These are phyloP conservation scores for Apiospora aurea DNA, from an alignment of 2,329 filamentous ascomycete genomes.

Conservation along the genomic window DNA sequence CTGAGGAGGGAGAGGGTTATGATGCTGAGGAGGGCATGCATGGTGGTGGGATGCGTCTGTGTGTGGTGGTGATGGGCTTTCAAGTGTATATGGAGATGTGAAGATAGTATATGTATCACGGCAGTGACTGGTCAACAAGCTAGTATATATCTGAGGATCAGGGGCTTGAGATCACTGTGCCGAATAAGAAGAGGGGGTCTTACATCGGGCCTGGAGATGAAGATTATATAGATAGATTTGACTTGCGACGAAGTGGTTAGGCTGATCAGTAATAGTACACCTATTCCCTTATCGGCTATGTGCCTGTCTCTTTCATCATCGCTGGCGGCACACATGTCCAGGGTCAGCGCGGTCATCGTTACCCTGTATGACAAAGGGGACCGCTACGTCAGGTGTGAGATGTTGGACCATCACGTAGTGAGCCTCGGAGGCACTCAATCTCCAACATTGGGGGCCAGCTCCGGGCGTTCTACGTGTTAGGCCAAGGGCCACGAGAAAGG, in stretches of 20 bases:
- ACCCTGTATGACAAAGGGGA: background rate
- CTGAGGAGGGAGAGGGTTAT: background rate
- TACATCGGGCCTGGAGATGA: background rate
- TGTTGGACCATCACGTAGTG: background rate
- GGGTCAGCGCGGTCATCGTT: background rate
- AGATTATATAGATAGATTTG: slow-evolving; percentile 6
- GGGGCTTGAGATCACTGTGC: background rate
- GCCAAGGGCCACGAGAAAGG: background rate
- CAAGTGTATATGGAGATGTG: background rate
- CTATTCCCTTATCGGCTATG: background rate
- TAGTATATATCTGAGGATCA: background rate
- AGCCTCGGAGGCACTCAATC: background rate
- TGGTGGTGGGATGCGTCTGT: background rate
- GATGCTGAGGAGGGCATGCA: slow-evolving; percentile 2
- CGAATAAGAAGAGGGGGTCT: background rate
- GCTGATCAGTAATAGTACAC: background rate
- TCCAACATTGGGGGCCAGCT: background rate
- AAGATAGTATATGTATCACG: background rate
- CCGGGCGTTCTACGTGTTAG: background rate
- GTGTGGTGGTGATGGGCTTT: background rate
- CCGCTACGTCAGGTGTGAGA: background rate
- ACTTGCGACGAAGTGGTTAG: background rate
- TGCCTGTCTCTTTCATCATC: background rate
- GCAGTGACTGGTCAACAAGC: background rate
- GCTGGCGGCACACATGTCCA: background rate